phyloP scores from a whole-genome alignment of 805 yeast genomes.

The Clavispora carvajalis region DNA sequence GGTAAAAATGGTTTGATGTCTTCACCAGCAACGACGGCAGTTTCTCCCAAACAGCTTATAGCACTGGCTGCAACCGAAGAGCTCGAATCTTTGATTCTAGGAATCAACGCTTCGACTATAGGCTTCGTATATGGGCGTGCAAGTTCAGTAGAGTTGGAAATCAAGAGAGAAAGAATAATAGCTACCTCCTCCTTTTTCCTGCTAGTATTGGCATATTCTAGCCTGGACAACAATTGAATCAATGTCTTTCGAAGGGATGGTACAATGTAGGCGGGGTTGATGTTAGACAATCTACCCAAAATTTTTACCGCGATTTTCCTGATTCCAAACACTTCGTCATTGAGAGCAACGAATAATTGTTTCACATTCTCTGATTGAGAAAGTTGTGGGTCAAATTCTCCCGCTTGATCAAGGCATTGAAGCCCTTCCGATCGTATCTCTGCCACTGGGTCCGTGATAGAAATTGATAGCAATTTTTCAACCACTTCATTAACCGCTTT shows the following conservation, averaged over 20 bases:
- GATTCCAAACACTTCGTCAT: slow-evolving; percentile 84
- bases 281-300: slow-evolving; percentile 76
- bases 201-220: slow-evolving; percentile 75
- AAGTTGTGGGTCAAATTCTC: slow-evolving; percentile 80
- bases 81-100: slow-evolving; percentile 65
- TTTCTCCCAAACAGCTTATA: slow-evolving; percentile 81
- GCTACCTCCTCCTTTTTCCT: slow-evolving; percentile 84
- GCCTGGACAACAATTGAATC: slow-evolving; percentile 76
- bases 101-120: slow-evolving; percentile 76
- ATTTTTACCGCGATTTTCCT: slow-evolving; percentile 72
- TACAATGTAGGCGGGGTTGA: slow-evolving; percentile 93
- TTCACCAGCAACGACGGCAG: slow-evolving; percentile 84
- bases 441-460: slow-evolving; percentile 82
- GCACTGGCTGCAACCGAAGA: slow-evolving; percentile 85
- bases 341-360: slow-evolving; percentile 77
- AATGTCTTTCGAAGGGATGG: slow-evolving; percentile 86
- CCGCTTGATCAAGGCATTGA: slow-evolving; percentile 53
- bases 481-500: slow-evolving; percentile 81
- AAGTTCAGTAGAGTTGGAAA: slow-evolving; percentile 73
- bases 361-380: slow-evolving; percentile 92
- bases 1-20: slow-evolving; percentile 68
- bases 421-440: slow-evolving; percentile 82
- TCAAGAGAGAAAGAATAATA: slow-evolving; percentile 62
- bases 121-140: slow-evolving; percentile 89
- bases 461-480: slow-evolving; percentile 71